A percentile compares a stretch with the other conserved stretches of the same genome.
These are phyloP conservation scores for Saposhnikovia divaricata DNA, from an alignment of 129 eudicot species.

Conservation along the genomic window DNA sequence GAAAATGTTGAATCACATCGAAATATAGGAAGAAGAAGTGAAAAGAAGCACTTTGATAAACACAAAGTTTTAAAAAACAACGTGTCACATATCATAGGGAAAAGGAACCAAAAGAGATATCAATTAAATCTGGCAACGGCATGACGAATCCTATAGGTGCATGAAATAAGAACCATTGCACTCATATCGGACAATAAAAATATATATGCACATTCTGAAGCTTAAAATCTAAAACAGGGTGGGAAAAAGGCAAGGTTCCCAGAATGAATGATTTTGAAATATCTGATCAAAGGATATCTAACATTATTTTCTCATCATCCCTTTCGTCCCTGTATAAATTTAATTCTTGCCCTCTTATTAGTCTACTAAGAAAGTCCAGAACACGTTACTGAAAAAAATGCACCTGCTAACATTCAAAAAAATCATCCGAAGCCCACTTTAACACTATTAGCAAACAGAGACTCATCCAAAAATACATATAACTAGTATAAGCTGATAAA, in stretches of 20 bases:
- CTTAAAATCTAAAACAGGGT: neutral
- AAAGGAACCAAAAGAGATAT: neutral
- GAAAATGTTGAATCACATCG: conserved; percentile 1
- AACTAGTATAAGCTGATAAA: no score
- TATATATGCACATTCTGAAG: neutral
- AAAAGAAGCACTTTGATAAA: neutral
- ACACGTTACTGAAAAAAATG: no score
- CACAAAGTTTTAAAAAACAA: neutral
- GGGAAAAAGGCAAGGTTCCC: neutral
- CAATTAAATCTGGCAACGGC: neutral
- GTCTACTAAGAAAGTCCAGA: no score
- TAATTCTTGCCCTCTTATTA: no score
- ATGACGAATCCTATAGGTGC: neutral
- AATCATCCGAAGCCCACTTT: no score
- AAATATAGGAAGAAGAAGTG: neutral
- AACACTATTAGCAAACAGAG: no score
- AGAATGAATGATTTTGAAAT: no score
- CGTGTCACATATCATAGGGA: neutral
- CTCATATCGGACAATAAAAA: neutral
- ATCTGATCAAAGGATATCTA: no score
- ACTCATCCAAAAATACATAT: no score
- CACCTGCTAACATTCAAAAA: no score
- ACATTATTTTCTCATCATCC: no score
- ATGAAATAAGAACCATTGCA: neutral
- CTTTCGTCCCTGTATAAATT: no score